Percentiles rank a stretch among this genome's conserved stretches.
Conservation (phyloP, 164 flowering plant species). For the Stephania japonica region DNA sequence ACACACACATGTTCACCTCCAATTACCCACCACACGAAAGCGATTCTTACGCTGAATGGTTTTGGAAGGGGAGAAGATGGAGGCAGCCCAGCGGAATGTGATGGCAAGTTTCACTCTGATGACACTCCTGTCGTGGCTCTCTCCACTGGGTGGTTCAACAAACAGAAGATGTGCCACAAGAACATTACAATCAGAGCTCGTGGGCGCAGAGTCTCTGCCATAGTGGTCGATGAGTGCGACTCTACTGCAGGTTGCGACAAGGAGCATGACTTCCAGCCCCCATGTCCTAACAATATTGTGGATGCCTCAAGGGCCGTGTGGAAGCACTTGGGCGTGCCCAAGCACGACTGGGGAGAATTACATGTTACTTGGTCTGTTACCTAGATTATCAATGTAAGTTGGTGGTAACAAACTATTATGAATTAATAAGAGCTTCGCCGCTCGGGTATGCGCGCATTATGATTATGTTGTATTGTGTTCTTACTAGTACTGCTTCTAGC, state of each 20-base stretch:
- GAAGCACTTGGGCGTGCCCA: slow-evolving; percentile 18
- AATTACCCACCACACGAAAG: slow-evolving; percentile 1
- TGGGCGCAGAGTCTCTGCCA: slow-evolving; percentile 21
- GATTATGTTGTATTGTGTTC: not conserved
- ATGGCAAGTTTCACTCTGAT: slow-evolving; percentile 8
- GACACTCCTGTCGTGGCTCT: slow-evolving; percentile 12
- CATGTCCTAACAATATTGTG: slow-evolving; percentile 22
- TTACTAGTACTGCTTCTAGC: too few species aligned
- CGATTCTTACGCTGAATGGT: slow-evolving; percentile 3
- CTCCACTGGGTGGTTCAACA: slow-evolving; percentile 14
- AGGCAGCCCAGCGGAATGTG: slow-evolving; percentile 5
- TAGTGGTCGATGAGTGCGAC: slow-evolving; percentile 35
- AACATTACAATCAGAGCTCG: slow-evolving; percentile 23
- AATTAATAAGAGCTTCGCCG: too few species aligned
- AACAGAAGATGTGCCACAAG: slow-evolving; percentile 9
- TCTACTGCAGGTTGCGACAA: slow-evolving; percentile 25
- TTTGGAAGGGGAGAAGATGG: slow-evolving; percentile 1
- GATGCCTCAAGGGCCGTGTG: slow-evolving; percentile 23
- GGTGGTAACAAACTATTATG: not conserved
- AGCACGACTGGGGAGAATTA: not conserved
- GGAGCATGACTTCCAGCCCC: slow-evolving; percentile 22
- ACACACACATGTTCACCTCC: slow-evolving; percentile 9
- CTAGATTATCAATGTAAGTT: not conserved
- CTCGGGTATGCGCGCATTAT: not conserved
- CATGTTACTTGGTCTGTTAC: slow-evolving; percentile 25